phyloP scores from a whole-genome alignment of 176 grass and related monocot genomes.

The Miscanthus lutarioriparius region DNA sequence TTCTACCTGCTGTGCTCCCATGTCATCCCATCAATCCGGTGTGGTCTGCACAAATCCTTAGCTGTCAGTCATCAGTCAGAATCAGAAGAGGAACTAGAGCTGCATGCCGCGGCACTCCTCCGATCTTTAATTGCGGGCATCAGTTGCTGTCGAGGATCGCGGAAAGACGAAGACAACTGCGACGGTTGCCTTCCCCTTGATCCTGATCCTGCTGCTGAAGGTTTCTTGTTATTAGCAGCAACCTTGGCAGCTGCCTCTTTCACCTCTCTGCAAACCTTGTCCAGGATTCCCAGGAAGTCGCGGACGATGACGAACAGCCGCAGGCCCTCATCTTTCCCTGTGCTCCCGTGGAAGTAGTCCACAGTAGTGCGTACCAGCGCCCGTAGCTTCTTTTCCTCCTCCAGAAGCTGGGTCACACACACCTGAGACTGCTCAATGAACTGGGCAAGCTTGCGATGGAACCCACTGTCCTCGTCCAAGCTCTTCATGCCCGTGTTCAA shows the following conservation, averaged over 20 bases:
- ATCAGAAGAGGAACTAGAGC: conserved; percentile 53
- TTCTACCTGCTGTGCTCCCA: conserved; percentile 5
- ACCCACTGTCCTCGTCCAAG: conserved; percentile 72
- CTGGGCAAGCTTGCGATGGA: conserved; percentile 42
- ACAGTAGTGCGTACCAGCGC: conserved; percentile 61
- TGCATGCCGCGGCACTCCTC: conserved; percentile 16
- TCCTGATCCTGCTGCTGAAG: conserved; percentile 9
- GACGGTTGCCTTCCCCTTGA: conserved; percentile 26
- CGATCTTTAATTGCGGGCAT: conserved; percentile 60
- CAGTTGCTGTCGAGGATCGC: conserved; percentile 61
- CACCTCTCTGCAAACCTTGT: conserved; percentile 84
- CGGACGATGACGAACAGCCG: conserved; percentile 74
- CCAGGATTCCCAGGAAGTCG: conserved; percentile 72
- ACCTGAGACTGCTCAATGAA: conserved; percentile 63
- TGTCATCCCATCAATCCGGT: neutral
- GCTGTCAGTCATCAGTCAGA: conserved; percentile 21
- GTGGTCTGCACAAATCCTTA: neutral
- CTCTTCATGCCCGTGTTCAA: conserved; percentile 62
- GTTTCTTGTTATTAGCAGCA: conserved; percentile 32
- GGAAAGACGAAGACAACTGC: conserved; percentile 23
- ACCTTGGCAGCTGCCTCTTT: conserved; percentile 46
- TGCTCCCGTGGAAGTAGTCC: conserved; percentile 84
- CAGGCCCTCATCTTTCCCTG: conserved; percentile 76
- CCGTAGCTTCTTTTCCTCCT: conserved; percentile 76
- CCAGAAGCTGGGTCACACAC: conserved; percentile 52